These are phyloP conservation scores for Hyphopichia fennica DNA, from an alignment of 1,139 yeast species.

Conservation along the genomic window DNA sequence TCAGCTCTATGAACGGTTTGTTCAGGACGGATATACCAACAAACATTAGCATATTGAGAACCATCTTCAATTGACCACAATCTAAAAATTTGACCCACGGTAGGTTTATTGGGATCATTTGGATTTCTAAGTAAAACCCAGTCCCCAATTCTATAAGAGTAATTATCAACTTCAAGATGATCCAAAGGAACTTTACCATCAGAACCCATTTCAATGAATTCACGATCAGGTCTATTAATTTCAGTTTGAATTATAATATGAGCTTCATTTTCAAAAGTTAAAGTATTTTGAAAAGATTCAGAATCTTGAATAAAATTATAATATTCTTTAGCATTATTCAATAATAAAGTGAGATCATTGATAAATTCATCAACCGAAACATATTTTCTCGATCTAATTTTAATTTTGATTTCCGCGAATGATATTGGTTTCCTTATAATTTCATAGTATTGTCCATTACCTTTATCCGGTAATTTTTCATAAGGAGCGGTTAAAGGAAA, in stretches of 20 bases:
- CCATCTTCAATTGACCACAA: slow-evolving; percentile 89
- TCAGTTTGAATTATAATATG: slow-evolving; percentile 65
- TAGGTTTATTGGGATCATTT: slow-evolving; percentile 85
- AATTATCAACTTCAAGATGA: slow-evolving; percentile 68
- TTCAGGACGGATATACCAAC: slow-evolving; percentile 98
- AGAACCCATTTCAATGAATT: slow-evolving; percentile 68
- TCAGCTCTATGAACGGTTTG: slow-evolving; percentile 95
- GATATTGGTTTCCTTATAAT: slow-evolving; percentile 71
- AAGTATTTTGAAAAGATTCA: slow-evolving; percentile 58
- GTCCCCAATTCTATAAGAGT: slow-evolving; percentile 82
- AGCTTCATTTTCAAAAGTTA: slow-evolving; percentile 61
- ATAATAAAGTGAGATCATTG: slow-evolving; percentile 72
- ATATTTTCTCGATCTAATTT: slow-evolving; percentile 85
- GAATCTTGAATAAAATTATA: slow-evolving; percentile 57
- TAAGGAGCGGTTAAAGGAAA: slow-evolving; percentile 58
- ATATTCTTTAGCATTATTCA: slow-evolving; percentile 70
- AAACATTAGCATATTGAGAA: slow-evolving; percentile 84
- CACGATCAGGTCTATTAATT: slow-evolving; percentile 77
- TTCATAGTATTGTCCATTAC: slow-evolving; percentile 66
- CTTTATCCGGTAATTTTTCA: slow-evolving; percentile 81
- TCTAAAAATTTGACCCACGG: slow-evolving; percentile 89
- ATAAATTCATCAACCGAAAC: slow-evolving; percentile 72
- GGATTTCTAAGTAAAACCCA: slow-evolving; percentile 90
- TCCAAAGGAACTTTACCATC: slow-evolving; percentile 76
- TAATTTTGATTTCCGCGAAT: slow-evolving; percentile 76